Evolutionary conservation across 1,139 yeast species (phyloP).

Genomic region (Blastobotrys persicus): DNA sequence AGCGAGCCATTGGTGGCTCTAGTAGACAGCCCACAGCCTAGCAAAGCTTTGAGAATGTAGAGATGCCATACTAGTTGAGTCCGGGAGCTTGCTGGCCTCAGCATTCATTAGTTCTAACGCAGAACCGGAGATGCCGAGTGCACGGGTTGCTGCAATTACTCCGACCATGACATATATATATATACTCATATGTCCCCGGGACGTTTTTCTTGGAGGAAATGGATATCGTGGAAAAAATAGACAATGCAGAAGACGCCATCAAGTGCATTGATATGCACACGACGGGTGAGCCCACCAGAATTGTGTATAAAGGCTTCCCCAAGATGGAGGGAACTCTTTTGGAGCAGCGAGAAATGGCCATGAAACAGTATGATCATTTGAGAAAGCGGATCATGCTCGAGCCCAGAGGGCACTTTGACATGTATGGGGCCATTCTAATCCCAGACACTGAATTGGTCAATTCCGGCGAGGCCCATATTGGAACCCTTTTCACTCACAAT

Average conservation of each 20-base stretch:
- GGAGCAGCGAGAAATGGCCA: constrained; percentile 7
- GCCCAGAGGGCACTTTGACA: constrained; percentile 7
- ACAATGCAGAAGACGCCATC: not conserved
- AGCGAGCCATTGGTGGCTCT: too few species aligned
- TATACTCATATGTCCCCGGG: too few species aligned
- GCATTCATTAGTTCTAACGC: too few species aligned
- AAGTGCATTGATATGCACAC: constrained; percentile 11
- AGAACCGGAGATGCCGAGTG: too few species aligned
- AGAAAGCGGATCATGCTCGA: constrained; percentile 3
- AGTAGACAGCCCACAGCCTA: too few species aligned
- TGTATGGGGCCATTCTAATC: constrained; percentile 8
- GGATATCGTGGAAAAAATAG: not conserved
- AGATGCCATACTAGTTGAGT: too few species aligned
- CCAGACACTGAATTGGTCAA: constrained; percentile 2
- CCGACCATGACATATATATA: too few species aligned
- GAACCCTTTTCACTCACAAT: constrained; percentile 6
- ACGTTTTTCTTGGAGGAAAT: not conserved
- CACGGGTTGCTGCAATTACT: too few species aligned
- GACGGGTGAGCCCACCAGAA: constrained; percentile 8
- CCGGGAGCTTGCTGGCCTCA: too few species aligned
- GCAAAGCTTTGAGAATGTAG: too few species aligned
- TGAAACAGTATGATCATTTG: constrained; percentile 4
- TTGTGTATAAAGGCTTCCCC: constrained; percentile 7
- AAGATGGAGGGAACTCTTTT: constrained; percentile 6
- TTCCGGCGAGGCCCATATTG: constrained; percentile 7